Evolutionary conservation across 441 rosid species (phyloP).

Genomic region (Populus hybrid): DNA sequence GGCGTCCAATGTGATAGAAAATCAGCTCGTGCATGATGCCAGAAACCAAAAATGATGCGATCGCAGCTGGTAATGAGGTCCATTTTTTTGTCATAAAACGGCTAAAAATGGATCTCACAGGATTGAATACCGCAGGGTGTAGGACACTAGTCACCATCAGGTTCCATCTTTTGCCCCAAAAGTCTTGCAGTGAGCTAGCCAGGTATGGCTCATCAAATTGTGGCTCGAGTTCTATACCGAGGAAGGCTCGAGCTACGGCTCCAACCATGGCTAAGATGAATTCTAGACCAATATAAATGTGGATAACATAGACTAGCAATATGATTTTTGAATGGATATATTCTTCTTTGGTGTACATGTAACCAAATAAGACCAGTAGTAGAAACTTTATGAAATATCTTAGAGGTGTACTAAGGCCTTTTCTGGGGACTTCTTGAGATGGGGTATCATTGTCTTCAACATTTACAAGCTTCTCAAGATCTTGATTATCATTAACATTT

Average conservation of each 20-base stretch:
- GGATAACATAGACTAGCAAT: background rate
- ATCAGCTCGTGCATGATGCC: conserved; percentile 33
- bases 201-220: conserved; percentile 25
- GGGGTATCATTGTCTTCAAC: background rate
- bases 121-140: conserved; percentile 19
- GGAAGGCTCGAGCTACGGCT: background rate
- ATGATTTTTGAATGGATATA: background rate
- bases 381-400: background rate
- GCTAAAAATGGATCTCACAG: background rate
- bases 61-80: conserved; percentile 11
- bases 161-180: conserved; percentile 41
- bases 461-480: background rate
- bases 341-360: background rate
- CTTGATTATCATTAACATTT: background rate
- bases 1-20: conserved; percentile 26
- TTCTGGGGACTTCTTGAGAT: background rate
- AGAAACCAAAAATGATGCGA: conserved; percentile 19
- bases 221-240: background rate
- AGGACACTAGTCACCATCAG: conserved; percentile 17
- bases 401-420: background rate
- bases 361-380: background rate
- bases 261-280: background rate
- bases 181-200: conserved; percentile 29
- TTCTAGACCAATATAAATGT: background rate
- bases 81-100: background rate